Evolutionary conservation across 768 basidiomycete species (phyloP).

Genomic region (Sporobolomyces roseus): DNA sequence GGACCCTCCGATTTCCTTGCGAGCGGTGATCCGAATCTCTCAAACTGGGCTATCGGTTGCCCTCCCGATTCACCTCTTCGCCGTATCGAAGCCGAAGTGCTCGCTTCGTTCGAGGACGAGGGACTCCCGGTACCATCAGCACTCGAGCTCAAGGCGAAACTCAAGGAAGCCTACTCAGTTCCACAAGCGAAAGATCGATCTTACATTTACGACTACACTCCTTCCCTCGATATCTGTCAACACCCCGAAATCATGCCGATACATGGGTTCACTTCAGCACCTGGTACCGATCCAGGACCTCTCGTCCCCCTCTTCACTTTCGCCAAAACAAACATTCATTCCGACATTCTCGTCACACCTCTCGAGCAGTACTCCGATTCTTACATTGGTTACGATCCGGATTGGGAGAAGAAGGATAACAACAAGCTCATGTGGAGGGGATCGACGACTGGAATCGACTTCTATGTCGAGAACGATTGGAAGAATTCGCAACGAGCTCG

Average conservation of each 20-base stretch:
- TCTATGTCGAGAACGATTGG: conserved; percentile 54
- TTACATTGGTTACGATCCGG: conserved; percentile 78
- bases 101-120: conserved; percentile 15
- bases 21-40: conserved; percentile 29
- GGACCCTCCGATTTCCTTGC: conserved; percentile 40
- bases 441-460: conserved; percentile 78
- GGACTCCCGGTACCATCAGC: conserved; percentile 5
- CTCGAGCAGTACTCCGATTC: conserved; percentile 88
- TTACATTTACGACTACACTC: conserved; percentile 48
- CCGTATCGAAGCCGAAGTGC: conserved; percentile 22
- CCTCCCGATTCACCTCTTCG: conserved; percentile 45
- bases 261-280: conserved; percentile 48
- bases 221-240: conserved; percentile 49
- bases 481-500: conserved; percentile 52
- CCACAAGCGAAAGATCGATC: conserved; percentile 38
- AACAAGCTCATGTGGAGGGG: conserved; percentile 85
- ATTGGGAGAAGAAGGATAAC: conserved; percentile 85
- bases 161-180: conserved; percentile 23
- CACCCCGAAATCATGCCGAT: conserved; percentile 49
- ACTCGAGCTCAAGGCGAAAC: conserved; percentile 20
- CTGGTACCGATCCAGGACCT: conserved; percentile 41
- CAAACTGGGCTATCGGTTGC: conserved; percentile 46
- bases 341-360: conserved; percentile 88
- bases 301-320: conserved; percentile 72
- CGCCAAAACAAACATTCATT: conserved; percentile 75